phyloP scores from a whole-genome alignment of 2,329 filamentous ascomycete genomes.

The Talaromyces sp. region DNA sequence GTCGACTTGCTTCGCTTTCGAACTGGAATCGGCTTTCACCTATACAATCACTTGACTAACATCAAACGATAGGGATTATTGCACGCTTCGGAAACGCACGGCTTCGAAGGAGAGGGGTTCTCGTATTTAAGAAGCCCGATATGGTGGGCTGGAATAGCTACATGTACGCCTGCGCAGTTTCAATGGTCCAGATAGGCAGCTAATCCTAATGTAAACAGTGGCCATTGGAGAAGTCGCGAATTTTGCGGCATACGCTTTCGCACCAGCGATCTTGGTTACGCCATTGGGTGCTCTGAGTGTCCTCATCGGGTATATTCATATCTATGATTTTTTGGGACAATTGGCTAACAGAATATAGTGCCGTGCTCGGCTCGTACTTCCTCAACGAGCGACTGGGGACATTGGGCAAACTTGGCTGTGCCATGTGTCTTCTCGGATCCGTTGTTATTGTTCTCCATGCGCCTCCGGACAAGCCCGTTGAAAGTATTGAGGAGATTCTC shows the following conservation, averaged over 20 bases:
- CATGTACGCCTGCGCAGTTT: constrained; percentile 57
- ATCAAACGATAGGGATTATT: constrained; percentile 66
- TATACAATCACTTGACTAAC: constrained; percentile 20
- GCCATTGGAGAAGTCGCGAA: constrained; percentile 92
- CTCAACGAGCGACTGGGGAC: constrained; percentile 85
- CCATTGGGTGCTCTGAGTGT: constrained; percentile 91
- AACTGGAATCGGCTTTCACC: background rate
- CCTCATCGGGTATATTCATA: constrained; percentile 64
- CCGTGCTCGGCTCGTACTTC: constrained; percentile 92
- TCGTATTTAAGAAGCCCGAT: constrained; percentile 90
- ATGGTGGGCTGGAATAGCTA: constrained; percentile 94
- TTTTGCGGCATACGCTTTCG: constrained; percentile 97
- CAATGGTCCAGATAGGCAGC: background rate
- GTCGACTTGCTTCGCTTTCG: background rate
- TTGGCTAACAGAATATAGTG: constrained; percentile 47
- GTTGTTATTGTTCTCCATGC: constrained; percentile 98
- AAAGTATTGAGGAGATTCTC: constrained; percentile 87
- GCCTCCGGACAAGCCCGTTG: constrained; percentile 85
- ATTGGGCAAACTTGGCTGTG: constrained; percentile 89
- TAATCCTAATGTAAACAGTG: constrained; percentile 54
- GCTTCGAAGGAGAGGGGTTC: constrained; percentile 95
- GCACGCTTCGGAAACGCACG: constrained; percentile 84
- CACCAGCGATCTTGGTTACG: constrained; percentile 96
- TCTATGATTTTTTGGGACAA: background rate
- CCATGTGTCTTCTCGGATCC: constrained; percentile 90